Conservation (phyloP, 176 grass and related monocot species). For the Otatea glauca region DNA sequence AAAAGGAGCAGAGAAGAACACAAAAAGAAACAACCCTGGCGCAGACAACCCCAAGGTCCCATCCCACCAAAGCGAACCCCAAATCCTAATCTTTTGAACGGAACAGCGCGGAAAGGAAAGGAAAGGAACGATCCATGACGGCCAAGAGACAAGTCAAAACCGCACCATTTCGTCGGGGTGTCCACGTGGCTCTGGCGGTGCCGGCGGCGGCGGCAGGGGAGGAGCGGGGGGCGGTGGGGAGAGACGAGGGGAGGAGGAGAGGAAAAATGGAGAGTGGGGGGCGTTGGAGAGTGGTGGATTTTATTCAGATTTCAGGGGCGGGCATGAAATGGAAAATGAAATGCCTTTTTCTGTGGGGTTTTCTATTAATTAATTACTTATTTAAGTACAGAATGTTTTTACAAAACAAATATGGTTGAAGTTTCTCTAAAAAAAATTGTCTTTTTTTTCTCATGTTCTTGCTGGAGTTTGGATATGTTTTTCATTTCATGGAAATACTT, state of each 20-base stretch:
- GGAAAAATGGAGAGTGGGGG: constrained; percentile 49
- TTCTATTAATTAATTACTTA: not conserved
- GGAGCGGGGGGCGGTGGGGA: not conserved
- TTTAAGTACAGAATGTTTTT: not conserved
- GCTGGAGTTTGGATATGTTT: constrained; percentile 44
- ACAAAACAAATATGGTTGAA: not conserved
- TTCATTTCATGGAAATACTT: constrained; percentile 1
- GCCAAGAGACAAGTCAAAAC: not conserved
- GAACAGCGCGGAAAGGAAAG: not conserved
- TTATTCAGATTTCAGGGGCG: constrained; percentile 52
- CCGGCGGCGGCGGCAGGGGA: constrained; percentile 21
- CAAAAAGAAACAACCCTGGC: not conserved
- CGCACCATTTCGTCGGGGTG: constrained; percentile 20
- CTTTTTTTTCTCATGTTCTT: not conserved
- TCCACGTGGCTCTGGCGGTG: not conserved
- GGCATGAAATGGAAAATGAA: constrained; percentile 19
- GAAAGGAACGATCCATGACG: not conserved
- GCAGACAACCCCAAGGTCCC: not conserved
- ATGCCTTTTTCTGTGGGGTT: not conserved
- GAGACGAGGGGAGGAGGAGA: not conserved
- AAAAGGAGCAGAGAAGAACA: not conserved
- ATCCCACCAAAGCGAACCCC: not conserved
- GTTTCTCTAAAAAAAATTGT: not conserved
- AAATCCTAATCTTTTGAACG: not conserved
- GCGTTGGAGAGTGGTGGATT: constrained; percentile 51